phyloP scores from a whole-genome alignment of 768 basidiomycete genomes.

The Pleurotus djamor region DNA sequence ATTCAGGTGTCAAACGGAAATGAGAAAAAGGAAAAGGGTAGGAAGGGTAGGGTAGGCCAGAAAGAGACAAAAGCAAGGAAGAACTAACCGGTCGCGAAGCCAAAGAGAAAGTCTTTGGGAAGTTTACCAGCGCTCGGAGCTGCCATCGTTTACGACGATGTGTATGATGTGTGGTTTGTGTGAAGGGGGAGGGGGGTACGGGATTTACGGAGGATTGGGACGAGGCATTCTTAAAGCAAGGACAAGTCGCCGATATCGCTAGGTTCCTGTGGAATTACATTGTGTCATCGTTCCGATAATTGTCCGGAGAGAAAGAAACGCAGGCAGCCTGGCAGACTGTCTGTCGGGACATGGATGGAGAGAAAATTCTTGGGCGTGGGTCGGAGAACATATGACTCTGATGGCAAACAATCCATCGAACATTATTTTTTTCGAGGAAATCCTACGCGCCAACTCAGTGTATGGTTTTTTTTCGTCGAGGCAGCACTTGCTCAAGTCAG shows the following conservation, averaged over 20 bases:
- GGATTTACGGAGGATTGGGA: background rate
- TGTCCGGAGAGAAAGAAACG: slow-evolving; percentile 29
- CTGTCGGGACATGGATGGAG: slow-evolving; percentile 6
- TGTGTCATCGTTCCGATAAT: slow-evolving; percentile 37
- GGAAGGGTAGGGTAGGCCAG: slow-evolving; percentile 1
- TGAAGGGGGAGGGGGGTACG: slow-evolving; percentile 7
- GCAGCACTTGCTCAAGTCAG: too few species aligned
- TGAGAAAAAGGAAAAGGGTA: background rate
- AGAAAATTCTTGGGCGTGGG: background rate
- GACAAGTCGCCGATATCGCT: slow-evolving; percentile 40
- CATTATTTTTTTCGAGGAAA: too few species aligned
- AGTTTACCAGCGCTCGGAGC: slow-evolving; percentile 34
- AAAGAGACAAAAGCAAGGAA: background rate
- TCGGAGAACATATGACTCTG: too few species aligned
- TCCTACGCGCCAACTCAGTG: too few species aligned
- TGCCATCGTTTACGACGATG: slow-evolving; percentile 22
- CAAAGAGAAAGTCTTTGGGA: slow-evolving; percentile 64
- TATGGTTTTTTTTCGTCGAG: too few species aligned
- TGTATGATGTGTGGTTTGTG: background rate
- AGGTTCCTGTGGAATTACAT: slow-evolving; percentile 36
- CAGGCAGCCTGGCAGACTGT: too few species aligned
- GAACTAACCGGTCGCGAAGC: slow-evolving; percentile 63
- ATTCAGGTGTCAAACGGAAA: background rate
- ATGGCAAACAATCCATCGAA: too few species aligned
- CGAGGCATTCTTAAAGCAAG: slow-evolving; percentile 34